Evolutionary conservation across 2,329 filamentous ascomycete species (phyloP).

Genomic region (Neofusicoccum umdonicola): DNA sequence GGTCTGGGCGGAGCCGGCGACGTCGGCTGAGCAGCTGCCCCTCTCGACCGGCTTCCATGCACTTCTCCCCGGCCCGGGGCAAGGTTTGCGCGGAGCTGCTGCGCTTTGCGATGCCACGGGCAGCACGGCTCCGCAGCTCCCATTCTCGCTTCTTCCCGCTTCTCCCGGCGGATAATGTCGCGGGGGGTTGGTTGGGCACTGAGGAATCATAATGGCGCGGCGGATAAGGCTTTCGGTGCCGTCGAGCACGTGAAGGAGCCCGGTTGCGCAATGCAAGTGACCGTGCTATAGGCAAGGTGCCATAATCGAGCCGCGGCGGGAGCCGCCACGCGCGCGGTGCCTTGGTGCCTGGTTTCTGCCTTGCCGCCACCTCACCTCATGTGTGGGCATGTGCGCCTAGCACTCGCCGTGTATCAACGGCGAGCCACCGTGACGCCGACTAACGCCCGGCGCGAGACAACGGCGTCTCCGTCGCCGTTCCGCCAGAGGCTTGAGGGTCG

Average conservation of each 20-base stretch:
- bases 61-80: neutral
- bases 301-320: neutral
- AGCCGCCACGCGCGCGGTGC: too few species aligned
- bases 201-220: neutral
- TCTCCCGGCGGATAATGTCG: constrained; percentile 5
- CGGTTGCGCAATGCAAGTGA: neutral
- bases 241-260: neutral
- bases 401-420: too few species aligned
- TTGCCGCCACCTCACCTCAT: neutral
- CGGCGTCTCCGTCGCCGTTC: neutral
- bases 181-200: neutral
- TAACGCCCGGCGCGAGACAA: neutral
- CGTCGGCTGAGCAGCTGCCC: neutral
- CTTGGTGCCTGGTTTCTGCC: neutral
- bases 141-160: neutral
- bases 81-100: neutral
- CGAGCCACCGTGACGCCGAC: too few species aligned
- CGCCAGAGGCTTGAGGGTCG: neutral
- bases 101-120: neutral
- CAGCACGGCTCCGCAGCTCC: neutral
- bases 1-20: neutral
- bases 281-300: neutral
- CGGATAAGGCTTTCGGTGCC: neutral
- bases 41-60: neutral
- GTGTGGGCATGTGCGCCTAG: neutral